These are phyloP conservation scores for Rhodotorula sp. DNA, from an alignment of 1,284 basidiomycete genomes.

Conservation along the genomic window DNA sequence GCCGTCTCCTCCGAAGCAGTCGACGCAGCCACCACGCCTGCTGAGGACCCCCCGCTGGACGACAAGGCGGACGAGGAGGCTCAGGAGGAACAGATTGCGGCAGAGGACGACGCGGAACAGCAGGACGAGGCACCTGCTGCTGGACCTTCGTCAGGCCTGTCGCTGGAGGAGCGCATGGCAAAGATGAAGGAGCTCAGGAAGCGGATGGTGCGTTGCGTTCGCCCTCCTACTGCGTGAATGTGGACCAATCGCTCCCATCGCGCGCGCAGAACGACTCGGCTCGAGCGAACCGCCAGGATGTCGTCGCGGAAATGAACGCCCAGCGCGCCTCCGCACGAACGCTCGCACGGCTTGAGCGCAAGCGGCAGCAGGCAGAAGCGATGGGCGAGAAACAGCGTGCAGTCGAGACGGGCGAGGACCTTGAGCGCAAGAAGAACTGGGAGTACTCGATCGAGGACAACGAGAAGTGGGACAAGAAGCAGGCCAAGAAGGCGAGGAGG, in stretches of 20 bases:
- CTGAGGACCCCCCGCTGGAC: constrained; percentile 13
- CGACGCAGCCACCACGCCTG: not conserved
- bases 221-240: too few species aligned
- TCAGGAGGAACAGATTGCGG: constrained; percentile 8
- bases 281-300: constrained; percentile 73
- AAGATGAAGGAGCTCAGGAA: constrained; percentile 72
- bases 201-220: constrained; percentile 63
- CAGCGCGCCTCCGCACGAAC: constrained; percentile 72
- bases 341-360: constrained; percentile 73
- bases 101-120: not conserved
- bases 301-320: constrained; percentile 76
- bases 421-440: constrained; percentile 80
- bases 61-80: constrained; percentile 16
- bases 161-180: constrained; percentile 66
- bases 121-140: constrained; percentile 13
- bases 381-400: constrained; percentile 82
- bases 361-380: constrained; percentile 82
- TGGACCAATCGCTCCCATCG: too few species aligned
- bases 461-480: constrained; percentile 87
- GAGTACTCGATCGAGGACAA: constrained; percentile 92
- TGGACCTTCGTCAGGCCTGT: constrained; percentile 1
- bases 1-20: not conserved
- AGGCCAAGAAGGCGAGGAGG: constrained; percentile 67
- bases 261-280: constrained; percentile 65
- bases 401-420: constrained; percentile 72